Conservation (phyloP, 2,329 filamentous ascomycete species). For the Trichoderma simmonsii region DNA sequence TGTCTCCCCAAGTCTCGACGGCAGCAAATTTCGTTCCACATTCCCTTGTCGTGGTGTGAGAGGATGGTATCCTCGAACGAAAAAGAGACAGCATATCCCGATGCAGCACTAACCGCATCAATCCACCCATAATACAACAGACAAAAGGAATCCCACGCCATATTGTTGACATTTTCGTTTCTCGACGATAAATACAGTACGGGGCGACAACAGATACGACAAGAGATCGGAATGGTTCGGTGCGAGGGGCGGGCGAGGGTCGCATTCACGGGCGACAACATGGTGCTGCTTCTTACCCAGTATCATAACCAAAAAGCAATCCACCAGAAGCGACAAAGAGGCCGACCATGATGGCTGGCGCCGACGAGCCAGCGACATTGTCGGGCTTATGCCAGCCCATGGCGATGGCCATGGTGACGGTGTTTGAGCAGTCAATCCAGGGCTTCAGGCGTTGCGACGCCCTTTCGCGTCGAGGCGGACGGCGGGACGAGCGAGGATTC, state of each 20-base stretch:
- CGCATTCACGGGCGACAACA: slow-evolving; percentile 2
- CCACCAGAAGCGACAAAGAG: slow-evolving; percentile 68
- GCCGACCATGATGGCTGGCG: slow-evolving; percentile 69
- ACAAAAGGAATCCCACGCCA: background rate
- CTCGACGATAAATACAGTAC: background rate
- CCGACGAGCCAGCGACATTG: slow-evolving; percentile 70
- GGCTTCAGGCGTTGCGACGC: slow-evolving; percentile 26
- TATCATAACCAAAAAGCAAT: slow-evolving; percentile 68
- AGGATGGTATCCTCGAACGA: background rate
- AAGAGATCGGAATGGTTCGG: background rate
- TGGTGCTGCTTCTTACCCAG: slow-evolving; percentile 51
- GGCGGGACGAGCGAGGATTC: background rate
- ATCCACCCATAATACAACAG: background rate
- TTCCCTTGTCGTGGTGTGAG: background rate
- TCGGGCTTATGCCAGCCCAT: slow-evolving; percentile 72
- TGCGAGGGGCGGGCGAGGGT: background rate
- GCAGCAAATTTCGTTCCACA: background rate
- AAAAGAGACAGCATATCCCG: background rate
- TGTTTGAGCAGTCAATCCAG: slow-evolving; percentile 49
- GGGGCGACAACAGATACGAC: background rate
- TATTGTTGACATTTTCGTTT: background rate
- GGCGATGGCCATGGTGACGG: slow-evolving; percentile 60
- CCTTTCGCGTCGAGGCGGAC: slow-evolving; percentile 17
- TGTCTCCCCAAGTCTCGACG: background rate
- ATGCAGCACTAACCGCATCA: background rate